phyloP scores from a whole-genome alignment of 108 stramenopile genomes.

The Mediolabrus comicus region DNA sequence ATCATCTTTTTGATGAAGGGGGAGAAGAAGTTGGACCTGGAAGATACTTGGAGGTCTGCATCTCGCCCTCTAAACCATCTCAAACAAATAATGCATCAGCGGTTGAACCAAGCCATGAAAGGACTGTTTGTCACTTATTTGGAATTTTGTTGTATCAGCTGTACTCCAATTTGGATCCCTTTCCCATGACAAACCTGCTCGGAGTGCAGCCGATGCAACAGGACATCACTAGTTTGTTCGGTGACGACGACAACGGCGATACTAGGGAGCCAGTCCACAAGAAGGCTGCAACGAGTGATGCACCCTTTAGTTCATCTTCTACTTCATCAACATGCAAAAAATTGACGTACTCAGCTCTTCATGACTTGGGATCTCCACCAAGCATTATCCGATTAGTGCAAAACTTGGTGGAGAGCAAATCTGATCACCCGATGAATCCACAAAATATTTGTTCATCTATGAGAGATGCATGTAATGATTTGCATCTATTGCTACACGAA shows the following conservation, averaged over 20 bases:
- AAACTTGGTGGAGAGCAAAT: slow-evolving; percentile 27
- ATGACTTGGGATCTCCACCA: background rate
- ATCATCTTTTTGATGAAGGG: background rate
- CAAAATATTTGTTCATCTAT: slow-evolving; percentile 26
- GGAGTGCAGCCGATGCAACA: background rate
- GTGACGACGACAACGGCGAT: background rate
- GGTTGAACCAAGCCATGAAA: slow-evolving; percentile 8
- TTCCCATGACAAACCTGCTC: background rate
- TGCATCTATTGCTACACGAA: slow-evolving; percentile 27
- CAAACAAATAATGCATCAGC: background rate
- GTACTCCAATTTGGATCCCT: slow-evolving; percentile 16
- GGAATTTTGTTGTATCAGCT: slow-evolving; percentile 22
- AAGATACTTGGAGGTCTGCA: slow-evolving; percentile 6
- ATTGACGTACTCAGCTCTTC: background rate
- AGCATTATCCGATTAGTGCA: slow-evolving; percentile 11
- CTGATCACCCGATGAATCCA: slow-evolving; percentile 1
- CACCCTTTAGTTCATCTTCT: background rate
- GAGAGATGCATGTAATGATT: slow-evolving; percentile 17
- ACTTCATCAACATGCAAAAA: background rate
- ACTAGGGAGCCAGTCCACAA: background rate
- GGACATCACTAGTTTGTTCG: background rate
- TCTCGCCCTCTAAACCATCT: slow-evolving; percentile 3
- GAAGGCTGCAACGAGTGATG: background rate
- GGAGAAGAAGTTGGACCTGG: background rate
- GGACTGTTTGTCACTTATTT: slow-evolving; percentile 6